Conservation (phyloP, 1,139 yeast species). For the Lodderomyces oxycetoniae region DNA sequence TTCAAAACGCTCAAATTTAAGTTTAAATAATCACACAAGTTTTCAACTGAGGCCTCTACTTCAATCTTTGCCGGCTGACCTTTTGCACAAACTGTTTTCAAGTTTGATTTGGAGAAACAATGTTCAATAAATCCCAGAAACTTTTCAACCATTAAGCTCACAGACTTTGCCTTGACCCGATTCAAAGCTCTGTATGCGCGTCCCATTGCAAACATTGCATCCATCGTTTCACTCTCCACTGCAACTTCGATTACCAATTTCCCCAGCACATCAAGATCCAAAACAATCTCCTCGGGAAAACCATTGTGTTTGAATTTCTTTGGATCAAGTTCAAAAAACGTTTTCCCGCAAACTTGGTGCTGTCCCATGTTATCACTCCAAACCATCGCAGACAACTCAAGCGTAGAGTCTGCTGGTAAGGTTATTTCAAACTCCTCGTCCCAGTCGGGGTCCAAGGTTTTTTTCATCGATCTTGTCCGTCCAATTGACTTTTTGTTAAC, state of each 20-base stretch:
- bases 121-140: constrained; percentile 40
- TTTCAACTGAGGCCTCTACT: constrained; percentile 66
- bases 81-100: constrained; percentile 50
- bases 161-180: constrained; percentile 60
- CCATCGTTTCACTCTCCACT: constrained; percentile 72
- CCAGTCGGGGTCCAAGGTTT: constrained; percentile 75
- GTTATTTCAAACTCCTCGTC: constrained; percentile 79
- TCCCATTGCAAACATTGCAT: constrained; percentile 76
- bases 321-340: constrained; percentile 61
- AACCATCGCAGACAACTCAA: constrained; percentile 54
- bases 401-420: constrained; percentile 34
- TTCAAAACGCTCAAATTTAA: constrained; percentile 66
- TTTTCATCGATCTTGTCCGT: constrained; percentile 61
- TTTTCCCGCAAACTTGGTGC: constrained; percentile 68
- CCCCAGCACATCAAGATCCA: constrained; percentile 70
- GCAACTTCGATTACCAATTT: constrained; percentile 59
- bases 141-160: constrained; percentile 64
- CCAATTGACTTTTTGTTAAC: constrained; percentile 56
- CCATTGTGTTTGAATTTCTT: constrained; percentile 64
- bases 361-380: constrained; percentile 68
- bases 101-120: constrained; percentile 41
- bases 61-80: constrained; percentile 47
- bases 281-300: constrained; percentile 54
- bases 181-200: constrained; percentile 62
- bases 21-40: constrained; percentile 71